Conservation (phyloP, 2,329 filamentous ascomycete genomes). For the Colletotrichum sp. region DNA sequence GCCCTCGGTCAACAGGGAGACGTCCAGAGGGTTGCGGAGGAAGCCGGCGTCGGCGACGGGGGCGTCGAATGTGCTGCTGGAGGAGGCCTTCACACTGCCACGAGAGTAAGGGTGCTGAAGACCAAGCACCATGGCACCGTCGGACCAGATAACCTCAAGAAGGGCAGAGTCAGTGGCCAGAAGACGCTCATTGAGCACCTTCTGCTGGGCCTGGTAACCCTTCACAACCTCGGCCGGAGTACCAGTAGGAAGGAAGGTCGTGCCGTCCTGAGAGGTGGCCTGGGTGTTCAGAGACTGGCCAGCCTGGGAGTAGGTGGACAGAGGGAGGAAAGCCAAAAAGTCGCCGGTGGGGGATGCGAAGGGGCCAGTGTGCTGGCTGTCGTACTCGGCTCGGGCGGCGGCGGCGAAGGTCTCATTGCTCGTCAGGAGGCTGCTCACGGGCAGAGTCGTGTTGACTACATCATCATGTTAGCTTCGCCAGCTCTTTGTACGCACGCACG, state of each 20-base stretch:
- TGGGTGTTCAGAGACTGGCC: conserved; percentile 28
- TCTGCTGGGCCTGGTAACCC: conserved; percentile 41
- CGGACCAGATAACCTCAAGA: conserved; percentile 36
- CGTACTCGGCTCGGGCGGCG: conserved; percentile 34
- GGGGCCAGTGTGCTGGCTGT: conserved; percentile 31
- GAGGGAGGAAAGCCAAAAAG: conserved; percentile 19
- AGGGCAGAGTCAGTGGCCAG: conserved; percentile 28
- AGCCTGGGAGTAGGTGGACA: conserved; percentile 32
- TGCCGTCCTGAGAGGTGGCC: conserved; percentile 35
- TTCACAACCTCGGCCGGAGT: conserved; percentile 38
- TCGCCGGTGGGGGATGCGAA: conserved; percentile 31
- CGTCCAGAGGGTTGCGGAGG: conserved; percentile 41
- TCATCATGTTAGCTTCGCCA: background rate
- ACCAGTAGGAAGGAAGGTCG: conserved; percentile 34
- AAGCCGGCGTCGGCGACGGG: conserved; percentile 44
- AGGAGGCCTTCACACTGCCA: conserved; percentile 42
- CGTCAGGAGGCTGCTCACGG: conserved; percentile 25
- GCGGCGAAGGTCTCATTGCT: conserved; percentile 37
- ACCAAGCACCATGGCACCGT: conserved; percentile 33
- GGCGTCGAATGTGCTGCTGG: conserved; percentile 34
- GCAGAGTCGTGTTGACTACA: conserved; percentile 12
- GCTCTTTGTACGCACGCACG: background rate
- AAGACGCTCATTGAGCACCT: conserved; percentile 33
- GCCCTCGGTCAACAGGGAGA: conserved; percentile 32
- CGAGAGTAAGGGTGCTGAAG: conserved; percentile 43